These are phyloP conservation scores for Fusarium citri DNA, from an alignment of 2,329 filamentous ascomycete genomes.

Conservation along the genomic window DNA sequence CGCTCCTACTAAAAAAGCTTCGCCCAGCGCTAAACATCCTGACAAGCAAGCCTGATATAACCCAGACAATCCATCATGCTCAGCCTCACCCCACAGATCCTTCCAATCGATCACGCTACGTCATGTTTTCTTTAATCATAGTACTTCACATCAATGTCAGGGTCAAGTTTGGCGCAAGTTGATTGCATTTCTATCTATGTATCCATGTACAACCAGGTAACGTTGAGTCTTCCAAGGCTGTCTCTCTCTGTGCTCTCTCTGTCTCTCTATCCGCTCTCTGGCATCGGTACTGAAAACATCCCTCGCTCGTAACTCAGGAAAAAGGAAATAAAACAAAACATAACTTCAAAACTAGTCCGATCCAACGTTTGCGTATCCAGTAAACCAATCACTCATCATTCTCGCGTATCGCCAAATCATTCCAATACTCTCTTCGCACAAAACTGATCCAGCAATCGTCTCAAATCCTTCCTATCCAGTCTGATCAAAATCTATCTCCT, in stretches of 20 bases:
- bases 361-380: no score
- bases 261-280: no score
- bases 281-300: not conserved
- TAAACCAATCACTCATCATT: no score
- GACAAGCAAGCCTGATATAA: not conserved
- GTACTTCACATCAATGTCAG: not conserved
- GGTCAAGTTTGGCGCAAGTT: not conserved
- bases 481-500: no score
- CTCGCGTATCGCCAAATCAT: no score
- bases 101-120: not conserved
- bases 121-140: accelerated
- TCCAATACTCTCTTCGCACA: no score
- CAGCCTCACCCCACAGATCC: not conserved
- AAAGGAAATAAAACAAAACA: not conserved
- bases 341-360: no score
- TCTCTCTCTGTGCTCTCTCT: not conserved
- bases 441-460: no score
- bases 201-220: not conserved
- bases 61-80: not conserved
- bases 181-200: not conserved
- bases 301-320: no score
- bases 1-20: not conserved
- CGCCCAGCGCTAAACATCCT: not conserved
- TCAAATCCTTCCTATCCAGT: no score
- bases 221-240: not conserved